Conservation (phyloP, 768 basidiomycete species). For the Neoboletus subvelutipes region DNA sequence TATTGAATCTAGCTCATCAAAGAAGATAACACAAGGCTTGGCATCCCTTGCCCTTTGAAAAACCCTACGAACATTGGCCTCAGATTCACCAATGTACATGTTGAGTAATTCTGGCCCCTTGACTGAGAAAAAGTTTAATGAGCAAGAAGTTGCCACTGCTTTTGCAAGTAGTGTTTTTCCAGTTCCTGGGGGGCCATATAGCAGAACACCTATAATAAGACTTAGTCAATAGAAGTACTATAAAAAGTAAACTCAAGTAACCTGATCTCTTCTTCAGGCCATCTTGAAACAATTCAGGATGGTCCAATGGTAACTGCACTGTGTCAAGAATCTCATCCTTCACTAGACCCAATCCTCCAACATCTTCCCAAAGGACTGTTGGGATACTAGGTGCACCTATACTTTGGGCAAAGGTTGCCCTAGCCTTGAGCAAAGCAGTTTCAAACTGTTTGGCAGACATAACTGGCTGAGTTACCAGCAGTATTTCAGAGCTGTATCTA, state of each 20-base stretch:
- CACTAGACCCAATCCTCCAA: conserved; percentile 85
- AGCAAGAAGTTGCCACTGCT: conserved; percentile 93
- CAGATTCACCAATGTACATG: conserved; percentile 98
- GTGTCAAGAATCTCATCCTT: conserved; percentile 95
- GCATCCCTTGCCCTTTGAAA: conserved; percentile 92
- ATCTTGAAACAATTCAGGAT: conserved; percentile 85
- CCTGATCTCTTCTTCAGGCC: conserved; percentile 97
- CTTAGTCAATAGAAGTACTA: background rate
- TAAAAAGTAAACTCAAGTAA: conserved; percentile 26
- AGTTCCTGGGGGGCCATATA: conserved; percentile 95
- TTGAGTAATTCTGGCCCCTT: conserved; percentile 95
- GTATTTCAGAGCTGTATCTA: conserved; percentile 1
- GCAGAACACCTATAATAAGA: conserved; percentile 63
- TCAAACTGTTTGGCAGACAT: conserved; percentile 65
- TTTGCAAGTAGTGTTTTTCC: conserved; percentile 95
- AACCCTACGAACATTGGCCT: conserved; percentile 92
- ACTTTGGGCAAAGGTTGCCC: conserved; percentile 80
- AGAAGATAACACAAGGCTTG: conserved; percentile 92
- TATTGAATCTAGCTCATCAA: conserved; percentile 93
- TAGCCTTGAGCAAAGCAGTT: conserved; percentile 64
- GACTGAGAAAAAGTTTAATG: conserved; percentile 95
- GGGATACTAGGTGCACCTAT: conserved; percentile 99
- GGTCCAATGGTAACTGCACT: conserved; percentile 86
- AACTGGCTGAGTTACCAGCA: conserved; percentile 9
- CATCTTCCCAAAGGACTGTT: conserved; percentile 94